phyloP scores from a whole-genome alignment of 768 basidiomycete species.

The Suillus subluteus region DNA sequence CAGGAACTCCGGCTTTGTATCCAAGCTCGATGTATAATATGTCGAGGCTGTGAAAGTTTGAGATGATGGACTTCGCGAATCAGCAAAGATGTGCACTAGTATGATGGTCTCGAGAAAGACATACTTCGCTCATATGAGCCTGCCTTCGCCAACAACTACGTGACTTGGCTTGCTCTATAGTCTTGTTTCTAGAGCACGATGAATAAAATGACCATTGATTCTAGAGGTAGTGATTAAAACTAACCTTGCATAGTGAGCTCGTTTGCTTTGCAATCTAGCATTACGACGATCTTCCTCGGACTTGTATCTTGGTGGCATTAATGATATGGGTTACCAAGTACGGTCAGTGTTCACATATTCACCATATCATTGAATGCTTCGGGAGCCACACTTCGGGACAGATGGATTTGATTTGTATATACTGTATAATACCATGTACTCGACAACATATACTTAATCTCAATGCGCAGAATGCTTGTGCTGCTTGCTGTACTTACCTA shows the following conservation, averaged over 20 bases:
- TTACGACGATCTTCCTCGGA: not conserved
- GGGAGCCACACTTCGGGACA: not conserved
- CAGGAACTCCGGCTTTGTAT: not conserved
- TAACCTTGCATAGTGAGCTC: not conserved
- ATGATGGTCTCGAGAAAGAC: not conserved
- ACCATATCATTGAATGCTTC: not conserved
- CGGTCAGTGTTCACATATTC: not conserved
- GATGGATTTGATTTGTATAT: not conserved
- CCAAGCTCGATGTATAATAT: not conserved
- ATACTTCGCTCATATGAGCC: not conserved
- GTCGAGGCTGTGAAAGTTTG: not conserved
- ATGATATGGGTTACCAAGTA: not conserved
- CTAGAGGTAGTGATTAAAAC: not conserved
- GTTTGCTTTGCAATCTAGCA: not conserved
- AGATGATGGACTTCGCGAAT: not conserved
- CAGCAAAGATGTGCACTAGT: not conserved
- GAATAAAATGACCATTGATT: not conserved
- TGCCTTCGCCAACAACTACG: not conserved
- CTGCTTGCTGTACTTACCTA: constrained; percentile 1
- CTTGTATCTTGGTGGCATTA: not conserved
- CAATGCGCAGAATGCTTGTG: not conserved
- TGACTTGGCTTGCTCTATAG: not conserved
- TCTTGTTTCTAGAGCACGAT: not conserved
- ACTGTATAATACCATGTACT: not conserved
- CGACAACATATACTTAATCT: not conserved